A percentile compares a stretch with the other conserved stretches of the same genome.
Evolutionary conservation across 208 protist genomes (phyloP).

Genomic region (Crithidia bombi): DNA sequence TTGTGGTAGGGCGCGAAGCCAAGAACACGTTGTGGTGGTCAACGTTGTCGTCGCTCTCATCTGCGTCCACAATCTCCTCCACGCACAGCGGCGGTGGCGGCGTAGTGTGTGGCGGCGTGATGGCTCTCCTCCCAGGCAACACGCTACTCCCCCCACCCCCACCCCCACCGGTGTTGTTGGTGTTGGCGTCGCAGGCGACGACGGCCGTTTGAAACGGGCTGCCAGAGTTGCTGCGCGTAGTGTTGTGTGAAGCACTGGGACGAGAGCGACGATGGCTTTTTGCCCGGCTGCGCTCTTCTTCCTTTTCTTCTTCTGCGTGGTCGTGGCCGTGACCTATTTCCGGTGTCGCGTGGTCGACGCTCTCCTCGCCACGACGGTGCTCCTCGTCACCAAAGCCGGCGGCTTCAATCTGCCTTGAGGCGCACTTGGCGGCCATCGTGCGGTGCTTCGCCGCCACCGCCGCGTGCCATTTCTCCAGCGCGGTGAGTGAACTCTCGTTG

Average conservation of each 20-base stretch:
- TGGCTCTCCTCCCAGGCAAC: not conserved
- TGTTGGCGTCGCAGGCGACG: not conserved
- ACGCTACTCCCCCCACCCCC: not conserved
- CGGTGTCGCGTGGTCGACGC: no score
- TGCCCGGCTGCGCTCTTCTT: not conserved
- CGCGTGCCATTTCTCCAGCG: constrained; percentile 48
- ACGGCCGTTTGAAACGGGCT: constrained; percentile 22
- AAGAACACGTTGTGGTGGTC: not conserved
- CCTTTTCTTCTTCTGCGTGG: not conserved
- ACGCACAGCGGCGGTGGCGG: not conserved
- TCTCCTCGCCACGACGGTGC: not conserved
- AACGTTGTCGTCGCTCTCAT: not conserved
- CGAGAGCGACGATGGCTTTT: not conserved
- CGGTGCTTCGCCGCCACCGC: constrained; percentile 28
- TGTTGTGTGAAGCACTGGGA: not conserved
- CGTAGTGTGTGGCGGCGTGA: constrained; percentile 1
- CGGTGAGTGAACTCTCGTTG: constrained; percentile 14
- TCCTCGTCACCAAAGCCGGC: not conserved
- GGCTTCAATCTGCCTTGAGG: not conserved
- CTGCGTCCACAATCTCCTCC: constrained; percentile 7
- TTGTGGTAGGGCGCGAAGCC: not conserved
- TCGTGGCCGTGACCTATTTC: no score
- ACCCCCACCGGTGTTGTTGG: not conserved
- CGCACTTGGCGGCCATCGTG: not conserved
- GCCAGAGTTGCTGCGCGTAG: constrained; percentile 6